Conservation (phyloP, 352 stramenopile species). For the Globisporangium orthogonon region DNA sequence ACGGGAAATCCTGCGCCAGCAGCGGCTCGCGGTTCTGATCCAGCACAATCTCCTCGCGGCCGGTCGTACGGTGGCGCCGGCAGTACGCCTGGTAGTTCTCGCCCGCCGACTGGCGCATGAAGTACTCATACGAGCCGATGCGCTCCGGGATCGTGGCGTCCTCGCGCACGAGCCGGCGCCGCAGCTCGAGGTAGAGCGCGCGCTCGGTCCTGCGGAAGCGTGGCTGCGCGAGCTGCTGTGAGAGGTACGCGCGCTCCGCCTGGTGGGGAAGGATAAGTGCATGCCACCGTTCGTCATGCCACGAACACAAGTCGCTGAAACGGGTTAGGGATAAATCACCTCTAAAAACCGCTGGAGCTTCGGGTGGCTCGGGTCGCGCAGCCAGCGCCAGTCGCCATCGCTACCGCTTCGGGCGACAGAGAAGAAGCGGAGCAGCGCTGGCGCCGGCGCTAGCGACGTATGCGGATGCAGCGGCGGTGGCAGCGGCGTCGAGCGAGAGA, state of each 20-base stretch:
- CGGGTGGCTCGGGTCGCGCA: constrained; percentile 23
- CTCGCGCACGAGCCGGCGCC: constrained; percentile 47
- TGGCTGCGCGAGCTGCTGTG: constrained; percentile 40
- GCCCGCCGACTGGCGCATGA: constrained; percentile 43
- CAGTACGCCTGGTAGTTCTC: constrained; percentile 83
- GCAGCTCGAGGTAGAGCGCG: constrained; percentile 60
- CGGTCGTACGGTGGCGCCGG: constrained; percentile 26
- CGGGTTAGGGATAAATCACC: constrained; percentile 15
- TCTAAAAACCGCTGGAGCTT: constrained; percentile 54
- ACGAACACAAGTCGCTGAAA: too few relatives aligned
- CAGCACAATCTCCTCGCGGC: constrained; percentile 55
- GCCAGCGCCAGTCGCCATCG: background rate
- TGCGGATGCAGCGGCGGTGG: background rate
- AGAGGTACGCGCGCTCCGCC: constrained; percentile 44
- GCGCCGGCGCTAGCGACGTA: background rate
- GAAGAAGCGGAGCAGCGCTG: background rate
- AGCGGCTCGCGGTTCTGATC: constrained; percentile 60
- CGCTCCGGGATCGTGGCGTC: constrained; percentile 68
- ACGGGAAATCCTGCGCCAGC: constrained; percentile 47
- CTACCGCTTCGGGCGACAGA: background rate
- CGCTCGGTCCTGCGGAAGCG: constrained; percentile 56
- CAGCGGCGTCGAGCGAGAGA: too few relatives aligned
- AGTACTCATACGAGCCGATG: constrained; percentile 75
- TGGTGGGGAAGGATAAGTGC: background rate
- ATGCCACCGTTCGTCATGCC: background rate